Base-by-base conservation (phyloP, 2,329 filamentous ascomycete species). In the Sporothrix brasiliensis region DNA sequence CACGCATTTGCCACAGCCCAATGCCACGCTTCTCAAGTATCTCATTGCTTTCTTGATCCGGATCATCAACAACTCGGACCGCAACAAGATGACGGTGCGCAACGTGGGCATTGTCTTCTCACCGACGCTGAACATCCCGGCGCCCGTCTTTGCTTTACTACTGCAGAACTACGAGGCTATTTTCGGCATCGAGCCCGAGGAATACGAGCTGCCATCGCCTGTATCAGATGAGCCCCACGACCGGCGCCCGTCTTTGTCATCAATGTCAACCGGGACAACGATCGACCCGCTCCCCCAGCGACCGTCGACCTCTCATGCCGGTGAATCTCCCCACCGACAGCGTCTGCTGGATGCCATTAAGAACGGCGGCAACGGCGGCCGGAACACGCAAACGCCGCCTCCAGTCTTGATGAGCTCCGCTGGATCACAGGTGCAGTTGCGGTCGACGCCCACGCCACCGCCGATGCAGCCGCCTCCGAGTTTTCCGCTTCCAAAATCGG, bases 21-120 rank as follows among this genome's bases (percentile, higher is more conserved):
- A 99, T 73, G 87, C 90, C 61, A 89, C 92, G 2, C 83, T 99
- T 56, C 84, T 99, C 52, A 90, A 91, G 76, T 93, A 96, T 73
- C 83, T 99, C 69, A 92, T 94, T 63, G 88, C 91, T 3, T 97
- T 97, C 81, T 81, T 99, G 75, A 92, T 97, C 77, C 91, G 91
- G 76, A 94, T 99, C 76, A 93, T 97, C 77, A 93, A 95, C 79
- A 93, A 97, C 75, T 85, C 93, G 7, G 90, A 92, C 75, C 84
- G 91, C 73, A 99, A 99, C 83, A 98, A 97, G 84, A 99, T 99
- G 95, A 97, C 92, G 13, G 92, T 97, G 68, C 90, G 94, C 74
- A 99, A 99, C 77, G 92, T 99, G 69, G 94, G 95, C 74, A 98
- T 99, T 75, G 94, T 99, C 70, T 99, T 99, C 79, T 97, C 95